Base-by-base conservation (phyloP, 768 basidiomycete genomes). In the Rickenella mellea region DNA sequence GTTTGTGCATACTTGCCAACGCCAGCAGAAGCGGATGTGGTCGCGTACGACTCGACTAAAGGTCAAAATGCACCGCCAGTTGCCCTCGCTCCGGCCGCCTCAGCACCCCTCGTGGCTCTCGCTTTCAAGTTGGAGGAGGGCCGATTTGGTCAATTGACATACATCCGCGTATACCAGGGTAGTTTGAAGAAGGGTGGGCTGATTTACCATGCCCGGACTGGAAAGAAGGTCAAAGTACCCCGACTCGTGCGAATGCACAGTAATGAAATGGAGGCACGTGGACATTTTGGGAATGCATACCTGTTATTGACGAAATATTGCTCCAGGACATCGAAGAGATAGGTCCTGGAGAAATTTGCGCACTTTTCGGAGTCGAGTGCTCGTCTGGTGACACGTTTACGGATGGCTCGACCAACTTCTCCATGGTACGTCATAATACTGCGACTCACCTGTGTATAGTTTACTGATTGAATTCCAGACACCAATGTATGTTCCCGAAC, bases 71-170 rank as follows among this genome's bases (percentile, higher is more conserved):
- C 86, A 0, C 79, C 87, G 6, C 75, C 74, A 14, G 78, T 96
- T 6, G 71, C 80, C 0, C 74, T 98, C 14, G 69, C 71, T 7
- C 91, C 93, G 24, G 92, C 92, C 6, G 78, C 87, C 0, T 73
- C 78, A 22, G 88, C 88, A 0, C 89, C 93, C 3, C 70, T 98
- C 22, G 85, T 99, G 45, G 93, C 87, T 6, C 68, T 99, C 39
- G 96, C 96, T 10, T 99, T 99, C 76, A 99, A 99, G 68, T 70
- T 99, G 33, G 96, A 99, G 61, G 96, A 99, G 67, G 93, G 94
- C 4, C 74, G 88, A 19, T 99, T 88, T 56, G 96, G 96, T 8
- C 96, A 99, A 62, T 65, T 99, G 56, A 99, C 96, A 0, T 99
- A 99, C 61, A 92, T 99, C 80, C 72, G 96, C 15, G 87, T 99